Conservation (phyloP, 495 filamentous ascomycete species). For the Trypethelium eluteriae region DNA sequence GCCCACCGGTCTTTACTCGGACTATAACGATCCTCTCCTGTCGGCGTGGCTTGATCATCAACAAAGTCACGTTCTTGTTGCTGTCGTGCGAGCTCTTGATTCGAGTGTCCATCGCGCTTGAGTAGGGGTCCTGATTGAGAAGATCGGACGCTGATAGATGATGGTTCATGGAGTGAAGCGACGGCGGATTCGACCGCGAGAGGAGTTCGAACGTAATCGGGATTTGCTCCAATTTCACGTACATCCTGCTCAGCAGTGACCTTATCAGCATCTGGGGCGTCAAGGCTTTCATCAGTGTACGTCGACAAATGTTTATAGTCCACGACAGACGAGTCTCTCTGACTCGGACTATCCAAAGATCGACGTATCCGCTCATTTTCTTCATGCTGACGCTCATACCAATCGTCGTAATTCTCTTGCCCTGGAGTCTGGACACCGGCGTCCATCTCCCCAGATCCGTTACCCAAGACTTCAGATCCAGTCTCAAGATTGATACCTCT, state of each 20-base stretch:
- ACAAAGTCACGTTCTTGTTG: constrained; percentile 17
- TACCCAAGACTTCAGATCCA: constrained; percentile 40
- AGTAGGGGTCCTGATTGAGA: constrained; percentile 3
- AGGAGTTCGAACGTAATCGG: constrained; percentile 62
- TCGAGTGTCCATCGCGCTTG: constrained; percentile 17
- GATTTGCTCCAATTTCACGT: constrained; percentile 59
- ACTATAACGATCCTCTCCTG: constrained; percentile 26
- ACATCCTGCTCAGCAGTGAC: constrained; percentile 61
- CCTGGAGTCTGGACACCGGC: constrained; percentile 29
- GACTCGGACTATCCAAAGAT: constrained; percentile 42
- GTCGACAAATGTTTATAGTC: constrained; percentile 52
- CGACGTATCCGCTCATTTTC: constrained; percentile 48
- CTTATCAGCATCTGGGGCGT: constrained; percentile 50
- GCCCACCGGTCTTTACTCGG: constrained; percentile 28
- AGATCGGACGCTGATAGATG: constrained; percentile 46
- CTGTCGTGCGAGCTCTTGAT: not conserved
- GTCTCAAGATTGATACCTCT: constrained; percentile 46
- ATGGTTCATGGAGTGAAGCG: constrained; percentile 76
- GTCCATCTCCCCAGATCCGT: constrained; percentile 39
- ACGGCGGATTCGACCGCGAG: constrained; percentile 77
- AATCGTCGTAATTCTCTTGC: constrained; percentile 40
- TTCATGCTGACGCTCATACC: constrained; percentile 48
- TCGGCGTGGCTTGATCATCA: constrained; percentile 18
- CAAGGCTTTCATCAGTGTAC: constrained; percentile 62
- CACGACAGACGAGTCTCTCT: constrained; percentile 40